phyloP scores from a whole-genome alignment of 75 land plant genomes.

The Cupressus sempervirens region DNA sequence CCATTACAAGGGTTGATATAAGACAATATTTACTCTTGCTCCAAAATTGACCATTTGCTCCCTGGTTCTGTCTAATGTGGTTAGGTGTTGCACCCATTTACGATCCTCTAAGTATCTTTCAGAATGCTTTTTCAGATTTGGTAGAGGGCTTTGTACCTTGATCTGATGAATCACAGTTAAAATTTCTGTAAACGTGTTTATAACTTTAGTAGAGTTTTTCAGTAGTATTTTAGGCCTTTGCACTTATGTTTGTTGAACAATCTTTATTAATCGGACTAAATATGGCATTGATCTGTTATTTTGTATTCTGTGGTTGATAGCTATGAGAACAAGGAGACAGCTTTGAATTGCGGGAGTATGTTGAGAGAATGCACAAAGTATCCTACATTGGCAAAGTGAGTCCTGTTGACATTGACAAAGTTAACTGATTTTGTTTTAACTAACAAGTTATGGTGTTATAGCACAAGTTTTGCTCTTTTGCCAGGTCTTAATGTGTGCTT shows the following conservation, averaged over 20 bases:
- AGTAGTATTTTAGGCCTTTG: neutral
- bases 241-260: neutral
- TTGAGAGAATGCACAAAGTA: slow-evolving; percentile 93
- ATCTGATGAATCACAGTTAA: neutral
- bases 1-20: neutral
- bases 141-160: neutral
- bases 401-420: neutral
- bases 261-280: neutral
- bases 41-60: neutral
- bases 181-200: neutral
- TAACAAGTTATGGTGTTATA: neutral
- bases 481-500: neutral
- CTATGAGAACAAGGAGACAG: slow-evolving; percentile 91
- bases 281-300: slow-evolving; percentile 4
- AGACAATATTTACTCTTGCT: neutral
- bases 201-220: neutral
- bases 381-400: slow-evolving; percentile 73
- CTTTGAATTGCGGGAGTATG: slow-evolving; percentile 90
- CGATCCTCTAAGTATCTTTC: neutral
- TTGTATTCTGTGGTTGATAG: slow-evolving; percentile 41
- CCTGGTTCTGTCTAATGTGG: neutral
- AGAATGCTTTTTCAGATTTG: neutral
- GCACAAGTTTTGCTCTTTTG: neutral
- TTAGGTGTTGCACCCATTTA: neutral
- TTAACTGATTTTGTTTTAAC: neutral